These are phyloP conservation scores for Hypsizygus marmoreus DNA, from an alignment of 768 basidiomycete species.

Conservation along the genomic window DNA sequence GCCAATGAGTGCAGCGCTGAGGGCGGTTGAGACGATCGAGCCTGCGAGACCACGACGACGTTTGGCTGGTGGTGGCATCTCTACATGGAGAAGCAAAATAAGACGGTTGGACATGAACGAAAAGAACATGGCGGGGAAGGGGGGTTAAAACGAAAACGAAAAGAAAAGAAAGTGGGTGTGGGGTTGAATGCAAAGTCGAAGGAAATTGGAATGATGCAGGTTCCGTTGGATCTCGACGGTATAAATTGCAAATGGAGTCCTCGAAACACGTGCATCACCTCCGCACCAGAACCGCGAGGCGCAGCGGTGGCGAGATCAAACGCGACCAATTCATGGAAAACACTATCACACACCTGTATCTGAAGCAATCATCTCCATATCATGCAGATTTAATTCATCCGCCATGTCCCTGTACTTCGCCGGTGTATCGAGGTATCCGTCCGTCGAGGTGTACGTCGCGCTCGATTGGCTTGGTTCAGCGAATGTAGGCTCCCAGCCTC, in stretches of 20 bases:
- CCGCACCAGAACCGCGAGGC: slow-evolving; percentile 11
- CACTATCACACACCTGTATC: slow-evolving; percentile 17
- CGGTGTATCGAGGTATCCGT: slow-evolving; percentile 71
- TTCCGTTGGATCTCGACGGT: not conserved
- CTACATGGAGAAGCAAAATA: slow-evolving; percentile 59
- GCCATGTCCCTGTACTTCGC: slow-evolving; percentile 59
- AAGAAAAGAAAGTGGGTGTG: slow-evolving; percentile 1
- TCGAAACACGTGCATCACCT: slow-evolving; percentile 8
- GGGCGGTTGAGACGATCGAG: slow-evolving; percentile 79
- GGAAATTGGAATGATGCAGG: slow-evolving; percentile 2
- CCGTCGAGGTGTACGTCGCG: slow-evolving; percentile 53
- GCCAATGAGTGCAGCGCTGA: slow-evolving; percentile 84
- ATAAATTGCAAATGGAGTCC: slow-evolving; percentile 8
- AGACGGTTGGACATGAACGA: slow-evolving; percentile 33
- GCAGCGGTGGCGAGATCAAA: not conserved
- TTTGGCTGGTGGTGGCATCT: slow-evolving; percentile 74
- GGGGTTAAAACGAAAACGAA: slow-evolving; percentile 14
- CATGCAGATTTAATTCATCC: slow-evolving; percentile 22
- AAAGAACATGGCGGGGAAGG: slow-evolving; percentile 17
- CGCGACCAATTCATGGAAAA: no score
- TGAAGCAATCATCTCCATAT: slow-evolving; percentile 18
- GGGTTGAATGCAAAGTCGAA: not conserved
- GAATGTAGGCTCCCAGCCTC: slow-evolving; percentile 73
- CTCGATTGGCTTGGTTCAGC: slow-evolving; percentile 56
- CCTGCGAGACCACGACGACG: slow-evolving; percentile 81